phyloP scores from a whole-genome alignment of 2,329 filamentous ascomycete genomes.

The Rhynchosporium agropyri region DNA sequence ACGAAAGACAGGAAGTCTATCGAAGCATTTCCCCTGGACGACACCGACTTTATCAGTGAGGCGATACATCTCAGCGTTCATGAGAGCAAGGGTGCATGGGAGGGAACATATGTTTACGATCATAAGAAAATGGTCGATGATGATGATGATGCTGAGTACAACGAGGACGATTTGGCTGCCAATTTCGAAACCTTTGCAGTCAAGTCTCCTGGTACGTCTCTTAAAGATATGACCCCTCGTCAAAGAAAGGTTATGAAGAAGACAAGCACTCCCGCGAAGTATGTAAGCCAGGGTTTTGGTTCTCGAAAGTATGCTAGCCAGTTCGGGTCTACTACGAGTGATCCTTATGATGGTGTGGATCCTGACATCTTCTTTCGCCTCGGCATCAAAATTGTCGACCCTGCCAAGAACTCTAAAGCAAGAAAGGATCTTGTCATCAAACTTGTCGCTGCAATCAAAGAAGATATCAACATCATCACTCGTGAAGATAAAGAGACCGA shows the following conservation, averaged over 20 bases:
- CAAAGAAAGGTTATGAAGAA: constrained; percentile 35
- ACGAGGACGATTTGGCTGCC: constrained; percentile 8
- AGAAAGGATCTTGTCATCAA: constrained; percentile 38
- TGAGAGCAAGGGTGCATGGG: constrained; percentile 40
- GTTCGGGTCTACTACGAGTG: constrained; percentile 7
- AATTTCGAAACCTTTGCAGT: constrained; percentile 20
- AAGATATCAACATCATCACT: constrained; percentile 37
- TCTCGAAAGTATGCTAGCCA: constrained; percentile 30
- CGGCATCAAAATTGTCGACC: constrained; percentile 33
- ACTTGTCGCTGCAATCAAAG: constrained; percentile 35
- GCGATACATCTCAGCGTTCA: constrained; percentile 36
- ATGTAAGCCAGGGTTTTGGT: constrained; percentile 27
- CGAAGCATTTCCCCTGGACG: constrained; percentile 35
- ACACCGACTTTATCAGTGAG: constrained; percentile 38
- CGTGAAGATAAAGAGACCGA: constrained; percentile 36
- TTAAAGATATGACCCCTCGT: constrained; percentile 34
- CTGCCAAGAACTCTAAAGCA: constrained; percentile 29
- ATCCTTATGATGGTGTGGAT: constrained; percentile 35
- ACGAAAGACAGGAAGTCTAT: constrained; percentile 26
- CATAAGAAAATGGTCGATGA: constrained; percentile 13
- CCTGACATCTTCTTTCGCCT: constrained; percentile 38
- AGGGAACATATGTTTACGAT: constrained; percentile 34
- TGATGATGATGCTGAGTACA: constrained; percentile 13
- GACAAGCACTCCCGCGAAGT: constrained; percentile 26
- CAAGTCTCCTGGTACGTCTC: constrained; percentile 22